Evolutionary conservation across 106 monocot species (phyloP), one percentile per base, ranked within the genome.

Genomic region (Allium sativum): DNA sequence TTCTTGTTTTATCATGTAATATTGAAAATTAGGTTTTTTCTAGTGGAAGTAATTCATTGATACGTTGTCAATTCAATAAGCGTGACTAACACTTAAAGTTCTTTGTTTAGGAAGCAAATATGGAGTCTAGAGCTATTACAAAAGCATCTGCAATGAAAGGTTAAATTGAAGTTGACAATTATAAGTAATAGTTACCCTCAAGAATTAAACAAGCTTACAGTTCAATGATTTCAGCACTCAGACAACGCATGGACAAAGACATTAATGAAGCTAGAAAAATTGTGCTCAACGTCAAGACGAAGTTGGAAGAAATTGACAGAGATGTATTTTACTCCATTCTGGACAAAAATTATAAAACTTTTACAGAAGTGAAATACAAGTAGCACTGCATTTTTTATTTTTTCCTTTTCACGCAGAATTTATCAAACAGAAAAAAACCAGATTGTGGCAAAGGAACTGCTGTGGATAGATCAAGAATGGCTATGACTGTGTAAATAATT

Each of bases 81-180:
- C 31, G 5, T 31, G 31, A 31, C 5, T 5, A 5, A 31, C 31
- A 31, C 31, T 31, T 31, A 31, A 31, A 3, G 31, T 5, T 31
- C 2, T 31, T 42, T 9, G 21, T 65, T 11, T 58, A 85, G 85
- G 85, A 74, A 65, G 71, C 69, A 18, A 78, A 86, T 59, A 65
- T 70, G 51, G 81, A 81, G 62, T 66, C 72, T 9, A 81, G 75
- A 51, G 66, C 68, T 22, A 65, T 78, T 11, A 86, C 86, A 12
- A 86, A 81, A 59, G 78, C 78, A 20, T 82, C 86, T 52, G 65
- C 74, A 62, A 78, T 82, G 75, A 86, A 86, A 70, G 81, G 81
- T 78, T 17, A 19, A 44, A 58, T 13, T 60, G 31, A 31, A n/a
- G n/a, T n/a, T n/a, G n/a, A 31, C 31, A 31, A 0, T 1, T 31